These are phyloP conservation scores for Xanthoconium purpureum DNA, from an alignment of 768 basidiomycete species.

Conservation along the genomic window DNA sequence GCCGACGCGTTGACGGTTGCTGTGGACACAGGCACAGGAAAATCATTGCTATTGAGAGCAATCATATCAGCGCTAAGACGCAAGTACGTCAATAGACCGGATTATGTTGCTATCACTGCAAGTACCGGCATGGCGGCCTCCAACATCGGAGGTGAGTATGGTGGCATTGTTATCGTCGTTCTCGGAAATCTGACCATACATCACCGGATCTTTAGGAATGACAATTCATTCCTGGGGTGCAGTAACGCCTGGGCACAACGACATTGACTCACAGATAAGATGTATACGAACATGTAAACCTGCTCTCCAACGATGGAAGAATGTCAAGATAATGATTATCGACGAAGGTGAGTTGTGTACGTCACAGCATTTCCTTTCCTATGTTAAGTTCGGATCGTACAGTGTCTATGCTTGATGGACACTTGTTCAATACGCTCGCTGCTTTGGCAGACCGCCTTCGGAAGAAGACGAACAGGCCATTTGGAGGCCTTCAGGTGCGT, in stretches of 20 bases:
- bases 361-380: not conserved
- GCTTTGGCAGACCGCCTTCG: conserved; percentile 50
- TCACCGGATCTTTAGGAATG: conserved; percentile 37
- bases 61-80: conserved; percentile 51
- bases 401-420: conserved; percentile 73
- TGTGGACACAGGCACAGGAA: conserved; percentile 51
- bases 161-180: not conserved
- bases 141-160: conserved; percentile 43
- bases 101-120: conserved; percentile 43
- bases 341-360: conserved; percentile 51
- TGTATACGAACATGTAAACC: conserved; percentile 54
- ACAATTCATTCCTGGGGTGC: conserved; percentile 65
- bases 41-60: conserved; percentile 55
- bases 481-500: conserved; percentile 63
- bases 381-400: not conserved
- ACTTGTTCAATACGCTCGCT: conserved; percentile 57
- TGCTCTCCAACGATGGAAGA: conserved; percentile 54
- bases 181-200: not conserved
- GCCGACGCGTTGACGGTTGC: not conserved
- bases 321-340: conserved; percentile 56
- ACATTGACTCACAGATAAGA: conserved; percentile 43
- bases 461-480: conserved; percentile 48
- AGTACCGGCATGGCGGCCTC: conserved; percentile 46
- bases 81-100: conserved; percentile 32
- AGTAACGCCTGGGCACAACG: conserved; percentile 44